These are phyloP conservation scores for Kodamaea suecica DNA, from an alignment of 1,139 yeast genomes.

Conservation along the genomic window DNA sequence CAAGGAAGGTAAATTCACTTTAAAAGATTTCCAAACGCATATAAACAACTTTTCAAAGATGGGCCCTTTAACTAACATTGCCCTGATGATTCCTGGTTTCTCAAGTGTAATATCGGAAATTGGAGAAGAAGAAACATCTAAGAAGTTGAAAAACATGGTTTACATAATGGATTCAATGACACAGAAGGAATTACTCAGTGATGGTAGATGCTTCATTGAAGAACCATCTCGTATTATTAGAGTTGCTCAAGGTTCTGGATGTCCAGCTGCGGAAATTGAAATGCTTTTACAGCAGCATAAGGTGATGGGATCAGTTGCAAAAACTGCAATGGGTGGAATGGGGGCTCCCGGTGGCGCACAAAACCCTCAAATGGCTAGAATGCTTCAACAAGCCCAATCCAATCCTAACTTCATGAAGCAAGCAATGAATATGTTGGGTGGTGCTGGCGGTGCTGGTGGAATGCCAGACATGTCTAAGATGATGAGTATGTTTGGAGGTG, in stretches of 20 bases:
- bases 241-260: slow-evolving; percentile 96
- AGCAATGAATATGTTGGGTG: slow-evolving; percentile 42
- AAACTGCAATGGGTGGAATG: slow-evolving; percentile 49
- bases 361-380: slow-evolving; percentile 19
- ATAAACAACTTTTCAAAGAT: slow-evolving; percentile 92
- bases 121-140: slow-evolving; percentile 86
- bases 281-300: slow-evolving; percentile 88
- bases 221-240: slow-evolving; percentile 85
- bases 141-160: slow-evolving; percentile 81
- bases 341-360: slow-evolving; percentile 28
- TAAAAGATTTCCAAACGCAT: slow-evolving; percentile 89
- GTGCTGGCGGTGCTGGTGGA: slow-evolving; percentile 38
- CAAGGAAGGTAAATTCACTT: slow-evolving; percentile 91
- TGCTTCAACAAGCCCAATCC: slow-evolving; percentile 44
- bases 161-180: slow-evolving; percentile 97
- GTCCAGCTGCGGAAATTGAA: slow-evolving; percentile 89
- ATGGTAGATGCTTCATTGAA: slow-evolving; percentile 75
- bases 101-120: slow-evolving; percentile 80
- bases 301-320: slow-evolving; percentile 94
- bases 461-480: slow-evolving; percentile 34
- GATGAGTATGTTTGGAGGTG: no score
- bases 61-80: slow-evolving; percentile 94
- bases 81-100: slow-evolving; percentile 95
- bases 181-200: slow-evolving; percentile 83
- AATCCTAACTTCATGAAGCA: slow-evolving; percentile 53